Conservation (phyloP, 345 rosid species). For the Eucalyptus melliodora region DNA sequence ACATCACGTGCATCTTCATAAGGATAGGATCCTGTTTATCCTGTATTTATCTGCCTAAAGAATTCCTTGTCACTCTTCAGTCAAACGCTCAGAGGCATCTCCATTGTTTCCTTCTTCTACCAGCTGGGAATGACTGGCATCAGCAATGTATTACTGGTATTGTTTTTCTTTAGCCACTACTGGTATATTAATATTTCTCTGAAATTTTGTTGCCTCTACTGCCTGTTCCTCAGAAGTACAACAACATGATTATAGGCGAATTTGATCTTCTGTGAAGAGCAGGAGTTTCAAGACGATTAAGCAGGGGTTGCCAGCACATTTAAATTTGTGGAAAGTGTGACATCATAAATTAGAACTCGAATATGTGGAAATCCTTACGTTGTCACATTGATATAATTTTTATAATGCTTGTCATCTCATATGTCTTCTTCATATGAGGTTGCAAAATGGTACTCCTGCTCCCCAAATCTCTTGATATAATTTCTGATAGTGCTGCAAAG, state of each 20-base stretch:
- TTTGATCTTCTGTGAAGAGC: not conserved
- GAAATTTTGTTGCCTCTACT: not conserved
- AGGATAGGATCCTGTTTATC: not conserved
- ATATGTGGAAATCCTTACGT: not conserved
- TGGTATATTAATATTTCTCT: not conserved
- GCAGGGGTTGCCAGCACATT: not conserved
- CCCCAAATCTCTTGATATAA: not conserved
- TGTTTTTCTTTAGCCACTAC: not conserved
- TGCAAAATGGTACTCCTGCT: not conserved
- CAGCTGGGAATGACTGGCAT: constrained; percentile 50
- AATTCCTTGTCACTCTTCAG: constrained; percentile 9
- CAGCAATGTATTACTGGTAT: constrained; percentile 26
- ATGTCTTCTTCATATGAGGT: not conserved
- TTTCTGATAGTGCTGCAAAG: not conserved
- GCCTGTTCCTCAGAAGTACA: not conserved
- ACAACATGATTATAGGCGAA: not conserved
- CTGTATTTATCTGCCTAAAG: not conserved
- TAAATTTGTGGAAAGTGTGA: not conserved
- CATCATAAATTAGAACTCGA: not conserved
- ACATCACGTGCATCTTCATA: not conserved
- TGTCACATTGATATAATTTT: not conserved
- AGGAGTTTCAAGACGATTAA: not conserved
- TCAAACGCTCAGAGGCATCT: constrained; percentile 27
- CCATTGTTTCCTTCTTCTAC: constrained; percentile 34
- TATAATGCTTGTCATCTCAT: not conserved